Evolutionary conservation across 2,329 filamentous ascomycete genomes (phyloP).

Genomic region (Fusarium udum): DNA sequence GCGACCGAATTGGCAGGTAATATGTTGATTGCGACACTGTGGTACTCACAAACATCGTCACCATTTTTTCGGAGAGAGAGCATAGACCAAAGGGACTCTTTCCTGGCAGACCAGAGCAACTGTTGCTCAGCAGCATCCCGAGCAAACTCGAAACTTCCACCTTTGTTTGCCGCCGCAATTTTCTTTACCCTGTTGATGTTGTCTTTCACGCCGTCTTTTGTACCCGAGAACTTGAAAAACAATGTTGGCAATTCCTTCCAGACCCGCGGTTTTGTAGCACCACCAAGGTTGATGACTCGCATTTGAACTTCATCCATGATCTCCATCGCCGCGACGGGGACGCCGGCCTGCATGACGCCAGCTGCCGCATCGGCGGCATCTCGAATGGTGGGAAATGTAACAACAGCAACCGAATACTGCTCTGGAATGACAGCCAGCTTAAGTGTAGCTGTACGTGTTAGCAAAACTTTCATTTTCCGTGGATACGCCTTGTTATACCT

Average conservation of each 20-base stretch:
- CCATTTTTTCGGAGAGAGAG: slow-evolving; percentile 72
- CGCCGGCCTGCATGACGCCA: slow-evolving; percentile 77
- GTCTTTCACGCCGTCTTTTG: slow-evolving; percentile 78
- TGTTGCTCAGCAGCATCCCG: slow-evolving; percentile 75
- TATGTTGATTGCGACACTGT: background rate
- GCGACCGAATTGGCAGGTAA: background rate
- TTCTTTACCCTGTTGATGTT: slow-evolving; percentile 75
- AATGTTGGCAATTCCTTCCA: slow-evolving; percentile 82
- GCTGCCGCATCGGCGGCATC: slow-evolving; percentile 79
- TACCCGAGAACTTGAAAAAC: slow-evolving; percentile 89
- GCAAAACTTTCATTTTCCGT: background rate
- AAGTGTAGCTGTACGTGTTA: slow-evolving; percentile 67
- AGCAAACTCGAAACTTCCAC: slow-evolving; percentile 79
- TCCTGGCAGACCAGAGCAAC: slow-evolving; percentile 81
- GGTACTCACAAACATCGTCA: slow-evolving; percentile 71
- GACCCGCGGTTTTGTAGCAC: slow-evolving; percentile 71
- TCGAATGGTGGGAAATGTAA: slow-evolving; percentile 80
- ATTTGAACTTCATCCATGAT: slow-evolving; percentile 92
- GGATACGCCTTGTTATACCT: slow-evolving; percentile 49
- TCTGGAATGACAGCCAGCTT: slow-evolving; percentile 82
- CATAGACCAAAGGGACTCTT: slow-evolving; percentile 87
- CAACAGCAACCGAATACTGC: slow-evolving; percentile 80
- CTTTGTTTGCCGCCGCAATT: slow-evolving; percentile 72
- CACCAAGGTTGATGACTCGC: slow-evolving; percentile 80
- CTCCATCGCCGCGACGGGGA: slow-evolving; percentile 81